Evolutionary conservation across 2,329 filamentous ascomycete species (phyloP).

Genomic region (Exophiala aquamarina): DNA sequence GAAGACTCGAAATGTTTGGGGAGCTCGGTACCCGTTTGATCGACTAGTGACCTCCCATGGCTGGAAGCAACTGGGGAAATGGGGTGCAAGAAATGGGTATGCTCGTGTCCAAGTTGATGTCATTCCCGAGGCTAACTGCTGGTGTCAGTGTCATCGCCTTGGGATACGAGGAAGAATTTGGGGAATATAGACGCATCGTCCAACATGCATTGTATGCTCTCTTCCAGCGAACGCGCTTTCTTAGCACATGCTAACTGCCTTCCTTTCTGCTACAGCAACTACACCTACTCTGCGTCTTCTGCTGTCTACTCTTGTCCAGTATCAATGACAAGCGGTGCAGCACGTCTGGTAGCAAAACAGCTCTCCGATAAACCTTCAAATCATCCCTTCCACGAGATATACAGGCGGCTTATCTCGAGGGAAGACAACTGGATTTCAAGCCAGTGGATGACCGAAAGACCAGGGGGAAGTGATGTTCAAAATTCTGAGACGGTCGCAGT

Average conservation of each 20-base stretch:
- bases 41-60: slow-evolving; percentile 28
- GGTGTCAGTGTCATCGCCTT: slow-evolving; percentile 27
- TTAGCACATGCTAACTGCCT: too few relatives aligned
- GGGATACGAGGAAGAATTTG: slow-evolving; percentile 30
- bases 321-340: slow-evolving; percentile 32
- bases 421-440: slow-evolving; percentile 59
- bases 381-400: slow-evolving; percentile 25
- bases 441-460: slow-evolving; percentile 40
- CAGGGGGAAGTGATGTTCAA: slow-evolving; percentile 37
- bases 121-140: not conserved
- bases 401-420: slow-evolving; percentile 16
- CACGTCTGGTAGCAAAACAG: slow-evolving; percentile 25
- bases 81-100: slow-evolving; percentile 34
- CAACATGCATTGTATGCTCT: slow-evolving; percentile 31
- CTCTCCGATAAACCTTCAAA: slow-evolving; percentile 19
- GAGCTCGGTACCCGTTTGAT: slow-evolving; percentile 26
- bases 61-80: slow-evolving; percentile 35
- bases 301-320: slow-evolving; percentile 31
- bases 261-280: slow-evolving; percentile 26
- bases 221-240: not conserved
- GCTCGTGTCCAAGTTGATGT: not conserved
- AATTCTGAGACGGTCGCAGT: slow-evolving; percentile 35
- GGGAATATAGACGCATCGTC: slow-evolving; percentile 28
- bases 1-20: slow-evolving; percentile 31
- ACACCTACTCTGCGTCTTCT: slow-evolving; percentile 30